Base-by-base conservation (phyloP, 345 rosid species). In the Eucalyptus cloeziana region DNA sequence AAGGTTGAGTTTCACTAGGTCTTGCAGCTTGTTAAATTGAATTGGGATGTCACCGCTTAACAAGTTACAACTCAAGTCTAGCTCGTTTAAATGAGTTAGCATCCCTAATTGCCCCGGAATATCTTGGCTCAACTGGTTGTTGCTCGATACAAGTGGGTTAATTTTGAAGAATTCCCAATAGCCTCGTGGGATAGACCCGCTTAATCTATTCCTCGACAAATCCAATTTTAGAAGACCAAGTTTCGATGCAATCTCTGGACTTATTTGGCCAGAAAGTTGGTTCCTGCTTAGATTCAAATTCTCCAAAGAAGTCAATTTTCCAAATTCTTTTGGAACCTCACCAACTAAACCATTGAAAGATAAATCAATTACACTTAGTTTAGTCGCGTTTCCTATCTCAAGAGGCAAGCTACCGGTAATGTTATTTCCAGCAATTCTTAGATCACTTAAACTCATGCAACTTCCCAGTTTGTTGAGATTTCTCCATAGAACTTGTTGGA, bases 401-500 rank as follows among this genome's bases (percentile, higher is more conserved):
- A 8, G 6, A 5, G 90, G 90, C 43, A 89, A 64, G 5, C 51
- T 27, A 24, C 88, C 54, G 1, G 88, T 31, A 24, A 89, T 49
- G n/a, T 15, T 80, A 45, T 93, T 94, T 40, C 56, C 86, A 24
- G 88, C 90, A 49, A 86, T 86, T 7, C 56, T n/a, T 7, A 89
- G 62, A 69, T 50, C 22, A 22, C 49, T 58, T 49, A 89, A n/a
- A 7, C 45, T 24, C 3, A 6, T 22, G 86, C 87, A 91, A 13
- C 85, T 86, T 10, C 92, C 94, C 93, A 93, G 11, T 85, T 93
- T 11, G 88, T 49, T n/a, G 93, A 90, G 43, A 93, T 30, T 56
- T 88, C 86, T 6, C 94, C 94, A 6, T 40, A 87, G 17, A 93
- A 88, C 17, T 43, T 86, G 81, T 93, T 92, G 79, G 60, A 5